A percentile compares a stretch with the other conserved stretches of the same genome.
Evolutionary conservation across 495 filamentous ascomycete species (phyloP).

Genomic region (Wilcoxina mikolae): DNA sequence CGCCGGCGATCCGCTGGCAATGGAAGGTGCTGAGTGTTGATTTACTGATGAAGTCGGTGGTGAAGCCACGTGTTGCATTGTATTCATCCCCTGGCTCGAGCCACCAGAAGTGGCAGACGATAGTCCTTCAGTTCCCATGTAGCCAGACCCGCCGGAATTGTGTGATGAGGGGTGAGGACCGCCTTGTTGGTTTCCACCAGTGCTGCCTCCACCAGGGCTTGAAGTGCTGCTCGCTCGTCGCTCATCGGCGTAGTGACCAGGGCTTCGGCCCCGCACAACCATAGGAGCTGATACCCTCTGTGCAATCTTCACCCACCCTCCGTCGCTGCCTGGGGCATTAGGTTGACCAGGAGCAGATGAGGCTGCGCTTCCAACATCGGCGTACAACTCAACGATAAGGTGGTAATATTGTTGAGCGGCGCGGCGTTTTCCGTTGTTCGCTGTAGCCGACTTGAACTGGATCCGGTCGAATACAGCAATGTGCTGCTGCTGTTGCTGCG

Average conservation of each 20-base stretch:
- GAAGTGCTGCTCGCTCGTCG: constrained; percentile 50
- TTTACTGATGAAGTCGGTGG: constrained; percentile 1
- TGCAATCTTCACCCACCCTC: constrained; percentile 63
- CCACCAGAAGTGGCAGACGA: constrained; percentile 21
- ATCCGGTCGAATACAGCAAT: constrained; percentile 76
- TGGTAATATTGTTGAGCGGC: constrained; percentile 92
- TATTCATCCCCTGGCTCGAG: constrained; percentile 9
- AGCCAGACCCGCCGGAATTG: constrained; percentile 23
- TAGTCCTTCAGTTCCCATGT: constrained; percentile 21
- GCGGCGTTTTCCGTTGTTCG: constrained; percentile 86
- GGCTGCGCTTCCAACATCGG: constrained; percentile 44
- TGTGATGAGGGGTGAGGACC: constrained; percentile 28
- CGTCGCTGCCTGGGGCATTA: constrained; percentile 31
- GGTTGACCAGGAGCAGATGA: constrained; percentile 20
- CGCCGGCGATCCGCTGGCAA: constrained; percentile 22
- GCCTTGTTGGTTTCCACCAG: constrained; percentile 38
- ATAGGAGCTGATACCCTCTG: constrained; percentile 65
- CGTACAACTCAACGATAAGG: constrained; percentile 76
- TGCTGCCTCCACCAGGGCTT: constrained; percentile 56
- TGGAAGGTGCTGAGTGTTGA: constrained; percentile 12
- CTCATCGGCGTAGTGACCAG: constrained; percentile 83
- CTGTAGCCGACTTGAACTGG: constrained; percentile 91
- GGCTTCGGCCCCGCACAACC: constrained; percentile 85
- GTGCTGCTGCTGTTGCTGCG: constrained; percentile 28
- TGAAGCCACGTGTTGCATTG: constrained; percentile 2